Percentiles rank a stretch among this genome's conserved stretches.
Evolutionary conservation across 2,329 filamentous ascomycete species (phyloP).

Genomic region (Scedosporium aurantiacum): DNA sequence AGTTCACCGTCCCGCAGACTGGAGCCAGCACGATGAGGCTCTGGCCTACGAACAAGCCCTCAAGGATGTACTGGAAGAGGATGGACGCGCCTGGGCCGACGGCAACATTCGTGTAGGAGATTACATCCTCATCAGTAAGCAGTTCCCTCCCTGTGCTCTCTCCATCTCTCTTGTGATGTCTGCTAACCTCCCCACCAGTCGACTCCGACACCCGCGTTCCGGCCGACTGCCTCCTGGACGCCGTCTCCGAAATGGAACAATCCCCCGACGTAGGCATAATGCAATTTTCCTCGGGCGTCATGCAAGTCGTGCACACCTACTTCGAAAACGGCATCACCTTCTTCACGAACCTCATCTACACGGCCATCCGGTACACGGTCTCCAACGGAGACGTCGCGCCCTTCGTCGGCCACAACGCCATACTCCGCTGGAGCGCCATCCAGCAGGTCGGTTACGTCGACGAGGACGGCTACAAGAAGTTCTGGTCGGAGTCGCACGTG

Average conservation of each 20-base stretch:
- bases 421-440: constrained; percentile 64
- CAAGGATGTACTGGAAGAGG: constrained; percentile 53
- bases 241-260: constrained; percentile 72
- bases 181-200: constrained; percentile 19
- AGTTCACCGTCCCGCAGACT: constrained; percentile 46
- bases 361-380: constrained; percentile 66
- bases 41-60: constrained; percentile 55
- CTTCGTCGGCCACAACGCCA: constrained; percentile 69
- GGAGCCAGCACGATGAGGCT: constrained; percentile 60
- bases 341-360: constrained; percentile 66
- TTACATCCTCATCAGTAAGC: constrained; percentile 59
- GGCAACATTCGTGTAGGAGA: constrained; percentile 80
- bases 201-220: constrained; percentile 74
- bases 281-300: constrained; percentile 67
- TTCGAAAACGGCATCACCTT: constrained; percentile 62
- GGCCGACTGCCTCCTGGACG: constrained; percentile 65
- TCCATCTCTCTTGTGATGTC: constrained; percentile 54
- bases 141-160: constrained; percentile 45
- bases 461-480: constrained; percentile 64
- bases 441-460: constrained; percentile 63
- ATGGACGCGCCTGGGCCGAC: constrained; percentile 67
- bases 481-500: constrained; percentile 71
- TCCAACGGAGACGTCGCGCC: constrained; percentile 67
- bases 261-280: constrained; percentile 69
- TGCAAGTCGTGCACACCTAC: constrained; percentile 66